phyloP scores from a whole-genome alignment of 768 basidiomycete species.

The Solioccasus polychromus region DNA sequence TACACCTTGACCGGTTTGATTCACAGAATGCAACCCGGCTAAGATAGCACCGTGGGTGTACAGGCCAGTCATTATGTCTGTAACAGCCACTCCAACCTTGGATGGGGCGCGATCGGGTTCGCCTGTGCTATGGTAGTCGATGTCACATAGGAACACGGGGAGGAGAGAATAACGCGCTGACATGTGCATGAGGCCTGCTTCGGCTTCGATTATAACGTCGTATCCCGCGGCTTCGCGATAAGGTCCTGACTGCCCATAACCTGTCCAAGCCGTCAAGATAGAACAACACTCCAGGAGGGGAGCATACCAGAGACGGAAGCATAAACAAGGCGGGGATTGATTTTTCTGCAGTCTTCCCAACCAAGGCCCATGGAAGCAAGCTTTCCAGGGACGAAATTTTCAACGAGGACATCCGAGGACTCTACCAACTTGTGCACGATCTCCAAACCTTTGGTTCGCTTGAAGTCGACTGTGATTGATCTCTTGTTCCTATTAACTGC shows the following conservation, averaged over 20 bases:
- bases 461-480: conserved; percentile 88
- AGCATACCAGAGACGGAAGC: conserved; percentile 78
- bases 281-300: neutral
- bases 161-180: conserved; percentile 36
- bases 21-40: conserved; percentile 80
- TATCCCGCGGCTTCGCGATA: conserved; percentile 82
- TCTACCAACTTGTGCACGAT: conserved; percentile 70
- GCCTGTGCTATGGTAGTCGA: conserved; percentile 60
- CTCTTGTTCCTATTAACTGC: conserved; percentile 87
- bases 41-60: conserved; percentile 93
- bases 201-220: conserved; percentile 83
- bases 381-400: conserved; percentile 87
- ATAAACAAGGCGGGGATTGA: conserved; percentile 83
- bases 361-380: conserved; percentile 82
- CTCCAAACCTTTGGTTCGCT: conserved; percentile 69
- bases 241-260: conserved; percentile 88
- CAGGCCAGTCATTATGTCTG: conserved; percentile 83
- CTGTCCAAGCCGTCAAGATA: conserved; percentile 31
- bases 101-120: conserved; percentile 82
- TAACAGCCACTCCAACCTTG: conserved; percentile 95
- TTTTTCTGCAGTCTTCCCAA: conserved; percentile 72
- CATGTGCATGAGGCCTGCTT: conserved; percentile 96
- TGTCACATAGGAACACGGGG: conserved; percentile 7
- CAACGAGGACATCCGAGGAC: conserved; percentile 81
- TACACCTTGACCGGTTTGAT: conserved; percentile 81